These are phyloP conservation scores for Sporothrix brunneoviolacea DNA, from an alignment of 2,329 filamentous ascomycete genomes.

Conservation along the genomic window DNA sequence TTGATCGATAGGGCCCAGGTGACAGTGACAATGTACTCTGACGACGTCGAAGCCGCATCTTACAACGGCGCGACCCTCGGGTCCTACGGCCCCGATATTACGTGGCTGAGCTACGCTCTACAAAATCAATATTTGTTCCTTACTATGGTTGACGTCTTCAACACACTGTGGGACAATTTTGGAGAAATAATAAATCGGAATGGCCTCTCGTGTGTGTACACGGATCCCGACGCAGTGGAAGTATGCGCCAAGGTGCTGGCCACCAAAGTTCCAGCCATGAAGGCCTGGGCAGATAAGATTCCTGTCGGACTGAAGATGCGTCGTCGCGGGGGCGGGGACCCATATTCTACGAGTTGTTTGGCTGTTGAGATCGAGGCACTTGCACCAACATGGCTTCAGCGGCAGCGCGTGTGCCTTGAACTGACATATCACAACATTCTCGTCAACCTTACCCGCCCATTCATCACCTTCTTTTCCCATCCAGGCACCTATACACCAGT, in stretches of 20 bases:
- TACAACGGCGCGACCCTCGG: constrained; percentile 16
- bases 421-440: constrained; percentile 26
- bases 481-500: constrained; percentile 13
- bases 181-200: constrained; percentile 18
- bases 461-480: constrained; percentile 24
- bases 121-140: constrained; percentile 31
- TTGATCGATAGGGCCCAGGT: constrained; percentile 27
- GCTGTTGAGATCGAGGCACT: constrained; percentile 24
- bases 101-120: constrained; percentile 32
- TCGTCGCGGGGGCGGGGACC: not conserved
- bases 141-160: constrained; percentile 27
- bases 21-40: constrained; percentile 30
- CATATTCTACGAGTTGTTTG: constrained; percentile 26
- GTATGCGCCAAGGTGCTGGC: constrained; percentile 8
- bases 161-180: constrained; percentile 25
- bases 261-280: too few species aligned
- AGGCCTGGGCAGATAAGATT: too few species aligned
- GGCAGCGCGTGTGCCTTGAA: constrained; percentile 28
- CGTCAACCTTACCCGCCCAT: constrained; percentile 26
- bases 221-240: constrained; percentile 23
- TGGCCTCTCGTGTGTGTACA: constrained; percentile 22
- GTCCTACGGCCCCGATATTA: constrained; percentile 25
- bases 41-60: constrained; percentile 20
- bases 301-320: too few species aligned
- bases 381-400: constrained; percentile 19